Percentiles rank a stretch among this genome's conserved stretches.
phyloP scores from a whole-genome alignment of 2,329 filamentous ascomycete genomes.

The Verruconis gallopava region DNA sequence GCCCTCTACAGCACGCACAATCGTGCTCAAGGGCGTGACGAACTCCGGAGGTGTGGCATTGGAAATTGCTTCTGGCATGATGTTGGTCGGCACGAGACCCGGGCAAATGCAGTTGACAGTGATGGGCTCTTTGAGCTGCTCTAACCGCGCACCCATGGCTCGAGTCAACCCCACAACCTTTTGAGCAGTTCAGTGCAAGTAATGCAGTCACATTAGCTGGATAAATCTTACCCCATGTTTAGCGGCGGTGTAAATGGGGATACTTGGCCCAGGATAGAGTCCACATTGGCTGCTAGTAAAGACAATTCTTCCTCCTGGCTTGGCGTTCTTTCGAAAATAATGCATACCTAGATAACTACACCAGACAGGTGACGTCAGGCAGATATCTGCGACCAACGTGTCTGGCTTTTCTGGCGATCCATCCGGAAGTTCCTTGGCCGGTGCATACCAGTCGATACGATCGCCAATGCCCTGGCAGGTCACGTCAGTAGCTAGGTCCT shows the following conservation, averaged over 20 bases:
- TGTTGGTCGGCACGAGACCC: constrained; percentile 17
- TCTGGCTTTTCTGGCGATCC: constrained; percentile 1
- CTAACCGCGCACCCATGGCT: not conserved
- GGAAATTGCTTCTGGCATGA: constrained; percentile 16
- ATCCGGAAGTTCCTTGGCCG: not conserved
- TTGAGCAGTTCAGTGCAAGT: too few relatives aligned
- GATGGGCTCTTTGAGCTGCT: constrained; percentile 18
- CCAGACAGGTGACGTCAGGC: not conserved
- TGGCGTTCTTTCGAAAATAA: constrained; percentile 2
- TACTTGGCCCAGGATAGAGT: not conserved
- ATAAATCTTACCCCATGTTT: constrained; percentile 1
- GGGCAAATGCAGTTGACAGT: constrained; percentile 25
- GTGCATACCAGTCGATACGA: constrained; percentile 3
- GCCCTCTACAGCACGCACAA: constrained; percentile 21
- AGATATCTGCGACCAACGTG: not conserved
- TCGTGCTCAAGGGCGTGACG: constrained; percentile 24
- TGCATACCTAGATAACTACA: constrained; percentile 2
- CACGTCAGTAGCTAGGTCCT: not conserved
- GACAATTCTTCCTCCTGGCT: not conserved
- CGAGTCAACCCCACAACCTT: not conserved
- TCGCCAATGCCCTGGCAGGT: constrained; percentile 5
- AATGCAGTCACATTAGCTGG: too few relatives aligned
- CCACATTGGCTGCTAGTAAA: constrained; percentile 1
- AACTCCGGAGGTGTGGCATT: constrained; percentile 17
- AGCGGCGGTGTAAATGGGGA: constrained; percentile 1